Base-by-base conservation (phyloP, 1,284 basidiomycete species). In the Pascua guehoae region DNA sequence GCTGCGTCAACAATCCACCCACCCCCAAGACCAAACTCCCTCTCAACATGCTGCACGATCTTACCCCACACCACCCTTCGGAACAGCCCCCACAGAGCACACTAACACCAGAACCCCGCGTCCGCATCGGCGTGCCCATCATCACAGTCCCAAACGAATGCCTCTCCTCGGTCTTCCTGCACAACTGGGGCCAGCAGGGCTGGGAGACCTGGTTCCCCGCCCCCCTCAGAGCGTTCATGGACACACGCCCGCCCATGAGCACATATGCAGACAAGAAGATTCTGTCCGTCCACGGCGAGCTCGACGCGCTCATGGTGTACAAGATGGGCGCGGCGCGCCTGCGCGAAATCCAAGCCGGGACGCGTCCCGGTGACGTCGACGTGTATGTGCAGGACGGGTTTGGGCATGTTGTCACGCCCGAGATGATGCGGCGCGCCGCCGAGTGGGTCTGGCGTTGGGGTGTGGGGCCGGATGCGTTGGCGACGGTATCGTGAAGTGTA, bases 201-300 rank as follows among this genome's bases (percentile, higher is more conserved):
- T 32, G 24, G 24, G 4, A 32, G 24, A 32, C 24, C 3, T 32
- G 24, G 24, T 32, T 32, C 24, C 24, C 24, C 24, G 24, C 24
- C 4, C 24, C 24, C 24, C 24, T 32, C 24, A 32, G 7, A 32
- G 24, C 7, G 24, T 32, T 32, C 24, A 32, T 32, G 24, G 24
- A 62, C 14, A 51, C 52, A n/a, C 10, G 12, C 24, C 24, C 24
- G 24, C 24, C 24, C 67, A 87, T 89, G 24, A 32, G 24, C 24
- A 32, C 85, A 2, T 90, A 88, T 71, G 58, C 79, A 2, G 83
- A 82, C 0, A 89, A 88, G 76, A 84, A 83, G 67, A 81, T 91
- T n/a, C 78, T 89, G 5, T 83, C 87, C 1, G 71, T 90, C 4
- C 84, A 85, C 2, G 88, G 79, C 0, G 65, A 44, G 36, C 66